A percentile compares a stretch with the other conserved stretches of the same genome.
Evolutionary conservation across 1,284 basidiomycete species (phyloP).

Genomic region (Boletus mariae): DNA sequence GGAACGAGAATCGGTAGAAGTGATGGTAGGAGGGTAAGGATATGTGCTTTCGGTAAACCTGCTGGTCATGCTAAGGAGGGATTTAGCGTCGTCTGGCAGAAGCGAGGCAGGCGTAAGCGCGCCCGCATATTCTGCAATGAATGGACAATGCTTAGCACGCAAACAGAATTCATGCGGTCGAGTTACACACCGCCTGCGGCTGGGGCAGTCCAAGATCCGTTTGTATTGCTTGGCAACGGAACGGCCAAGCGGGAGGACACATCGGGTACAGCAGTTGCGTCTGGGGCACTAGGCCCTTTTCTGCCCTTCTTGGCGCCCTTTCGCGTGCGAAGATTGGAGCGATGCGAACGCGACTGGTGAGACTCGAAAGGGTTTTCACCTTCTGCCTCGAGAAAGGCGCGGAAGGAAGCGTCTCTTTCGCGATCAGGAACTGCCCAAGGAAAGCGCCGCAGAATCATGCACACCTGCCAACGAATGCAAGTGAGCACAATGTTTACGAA

Average conservation of each 20-base stretch:
- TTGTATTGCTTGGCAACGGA: constrained; percentile 4
- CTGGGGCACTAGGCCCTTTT: neutral
- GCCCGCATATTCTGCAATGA: constrained; percentile 14
- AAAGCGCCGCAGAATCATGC: constrained; percentile 96
- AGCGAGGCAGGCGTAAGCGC: constrained; percentile 20
- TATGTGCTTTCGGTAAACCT: constrained; percentile 29
- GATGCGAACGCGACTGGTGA: constrained; percentile 21
- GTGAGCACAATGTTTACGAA: constrained; percentile 18
- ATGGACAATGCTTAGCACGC: constrained; percentile 11
- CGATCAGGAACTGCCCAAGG: constrained; percentile 98
- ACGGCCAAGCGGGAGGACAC: constrained; percentile 2
- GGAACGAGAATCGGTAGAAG: constrained; percentile 21
- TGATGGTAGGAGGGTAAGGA: constrained; percentile 26
- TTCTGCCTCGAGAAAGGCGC: constrained; percentile 81
- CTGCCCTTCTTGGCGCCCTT: constrained; percentile 13
- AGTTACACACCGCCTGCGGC: constrained; percentile 23
- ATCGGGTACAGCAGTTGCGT: neutral
- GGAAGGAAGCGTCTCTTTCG: constrained; percentile 90
- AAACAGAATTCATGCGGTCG: constrained; percentile 1
- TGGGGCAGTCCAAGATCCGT: constrained; percentile 6
- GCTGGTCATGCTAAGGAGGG: constrained; percentile 32
- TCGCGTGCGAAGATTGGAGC: constrained; percentile 5
- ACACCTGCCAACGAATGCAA: constrained; percentile 36
- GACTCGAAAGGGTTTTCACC: constrained; percentile 26
- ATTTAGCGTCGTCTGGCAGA: constrained; percentile 27